Evolutionary conservation across 2,329 filamentous ascomycete species (phyloP), one percentile per base, ranked within the genome.

Genomic region (Colletotrichum sp.): DNA sequence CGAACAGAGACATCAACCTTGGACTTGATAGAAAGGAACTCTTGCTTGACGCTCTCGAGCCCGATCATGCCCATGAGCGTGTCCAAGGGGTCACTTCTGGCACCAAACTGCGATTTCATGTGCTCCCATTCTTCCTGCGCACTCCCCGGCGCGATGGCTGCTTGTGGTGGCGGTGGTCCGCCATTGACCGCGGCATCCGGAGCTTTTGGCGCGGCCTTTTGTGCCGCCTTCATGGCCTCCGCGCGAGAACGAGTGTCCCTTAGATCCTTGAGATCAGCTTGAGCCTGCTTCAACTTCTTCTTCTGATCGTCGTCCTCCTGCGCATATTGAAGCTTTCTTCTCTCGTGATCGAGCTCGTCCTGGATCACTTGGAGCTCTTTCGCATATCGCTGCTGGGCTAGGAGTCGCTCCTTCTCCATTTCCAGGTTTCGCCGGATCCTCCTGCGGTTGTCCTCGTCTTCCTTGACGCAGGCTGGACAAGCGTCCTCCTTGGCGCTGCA

Each of bases 1-100:
- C 92, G 87, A 0, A 92, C 79, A 0, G 87, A 83, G 0, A 88
- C 90, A 52, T 96, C 93, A 0, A 95, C 88, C 59, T 88, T 90
- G 0, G 85, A 83, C 78, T 95, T 95, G 80, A 94, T 91, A 0
- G 80, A 79, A 0, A 96, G 83, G 28, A 96, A 91, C 18, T 91
- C 82, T 3, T 86, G 79, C 77, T 96, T 96, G 55, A 96, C 92
- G 0, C 89, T 84, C 78, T 95, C 94, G 0, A 96, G 85, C 0
- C 94, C 94, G 60, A 93, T 91, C 91, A 96, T 92, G 0, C 81
- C 83, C 92, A 96, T 95, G 12, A 96, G 80, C 0, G 85, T 80
- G 74, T 96, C 93, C 1, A 96, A 79, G 0, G 89, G 85, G 1
- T 82, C 79, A 76, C 91, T 94, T 1, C 79, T 78, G 0, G 89